Evolutionary conservation across 106 monocot species (phyloP), one percentile per base, ranked within the genome.

Genomic region (Phalaenopsis aphrodite): DNA sequence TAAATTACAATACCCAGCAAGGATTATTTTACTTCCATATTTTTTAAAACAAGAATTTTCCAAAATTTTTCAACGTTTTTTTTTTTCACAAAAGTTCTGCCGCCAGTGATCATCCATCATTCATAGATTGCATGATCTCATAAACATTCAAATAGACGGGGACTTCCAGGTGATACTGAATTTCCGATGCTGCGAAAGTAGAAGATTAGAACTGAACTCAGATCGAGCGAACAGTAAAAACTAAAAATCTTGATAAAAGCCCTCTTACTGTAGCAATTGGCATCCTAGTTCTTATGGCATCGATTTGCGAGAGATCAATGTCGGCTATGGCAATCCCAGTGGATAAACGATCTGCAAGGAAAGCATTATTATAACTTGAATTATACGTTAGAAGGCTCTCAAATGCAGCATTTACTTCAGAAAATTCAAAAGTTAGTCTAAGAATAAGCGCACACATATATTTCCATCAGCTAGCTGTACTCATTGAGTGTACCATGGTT

Each of bases 261-360:
- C 30, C 30, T 69, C 39, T 42, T 85, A 93, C 96, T 86, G 83
- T 76, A 58, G 83, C 78, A 41, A 96, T 90, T 24, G 93, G 96
- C 90, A 96, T 96, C 83, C 82, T 90, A 23, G 88, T 88, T 78
- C 93, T 88, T 64, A 96, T 89, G 73, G 89, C 57, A 73, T 93
- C 91, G 56, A 91, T 83, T 56, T 72, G 76, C 18, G 93, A 87
- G 3, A 90, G 43, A 79, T 96, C 88, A 75, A 96, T 87, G 41
- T 96, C 93, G 41, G 96, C 96, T 41, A 88, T 81, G 66, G 88
- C 93, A 74, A 93, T 87, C 58, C 96, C 93, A 4, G 93, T 93
- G 14, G 90, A 84, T 17, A 88, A 79, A 1, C 93, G 96, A 83
- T 93, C 96, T 95, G 87, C 39, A 78, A 47, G 4, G 41, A 9